Percentiles rank a stretch among this genome's conserved stretches.
phyloP scores from a whole-genome alignment of 305 asterid species.

The Fraxinus platypoda region DNA sequence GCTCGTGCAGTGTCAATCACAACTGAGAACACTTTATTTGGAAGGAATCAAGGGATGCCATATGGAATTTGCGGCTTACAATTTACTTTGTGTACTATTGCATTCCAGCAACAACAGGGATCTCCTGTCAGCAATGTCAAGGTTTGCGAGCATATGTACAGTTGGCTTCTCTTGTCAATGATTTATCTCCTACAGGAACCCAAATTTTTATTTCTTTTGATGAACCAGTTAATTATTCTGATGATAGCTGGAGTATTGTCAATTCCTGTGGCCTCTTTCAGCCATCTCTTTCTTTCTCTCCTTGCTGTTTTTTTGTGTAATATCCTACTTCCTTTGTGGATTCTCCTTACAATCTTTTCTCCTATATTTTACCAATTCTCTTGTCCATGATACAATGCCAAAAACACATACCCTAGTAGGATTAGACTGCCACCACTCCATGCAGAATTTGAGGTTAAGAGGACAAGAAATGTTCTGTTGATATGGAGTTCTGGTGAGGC shows the following conservation, averaged over 20 bases:
- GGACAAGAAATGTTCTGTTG: background rate
- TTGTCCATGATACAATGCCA: background rate
- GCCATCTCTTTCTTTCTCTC: constrained; percentile 2
- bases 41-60: constrained; percentile 91
- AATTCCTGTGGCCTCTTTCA: constrained; percentile 8
- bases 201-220: constrained; percentile 2
- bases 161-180: constrained; percentile 5
- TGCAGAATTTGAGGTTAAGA: background rate
- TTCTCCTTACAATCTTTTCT: background rate
- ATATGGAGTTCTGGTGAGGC: background rate
- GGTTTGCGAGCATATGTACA: constrained; percentile 46
- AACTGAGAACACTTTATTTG: constrained; percentile 81
- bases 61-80: constrained; percentile 91
- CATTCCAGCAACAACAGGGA: constrained; percentile 91
- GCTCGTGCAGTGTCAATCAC: constrained; percentile 91
- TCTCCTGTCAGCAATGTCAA: constrained; percentile 93
- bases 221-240: background rate
- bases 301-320: background rate
- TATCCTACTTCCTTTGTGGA: background rate
- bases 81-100: constrained; percentile 81
- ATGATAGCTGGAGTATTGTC: background rate
- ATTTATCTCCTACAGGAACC: background rate
- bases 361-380: background rate
- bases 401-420: background rate
- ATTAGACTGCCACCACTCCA: background rate